phyloP scores from a whole-genome alignment of 2,329 filamentous ascomycete species.

The Chaetomium globosum region DNA sequence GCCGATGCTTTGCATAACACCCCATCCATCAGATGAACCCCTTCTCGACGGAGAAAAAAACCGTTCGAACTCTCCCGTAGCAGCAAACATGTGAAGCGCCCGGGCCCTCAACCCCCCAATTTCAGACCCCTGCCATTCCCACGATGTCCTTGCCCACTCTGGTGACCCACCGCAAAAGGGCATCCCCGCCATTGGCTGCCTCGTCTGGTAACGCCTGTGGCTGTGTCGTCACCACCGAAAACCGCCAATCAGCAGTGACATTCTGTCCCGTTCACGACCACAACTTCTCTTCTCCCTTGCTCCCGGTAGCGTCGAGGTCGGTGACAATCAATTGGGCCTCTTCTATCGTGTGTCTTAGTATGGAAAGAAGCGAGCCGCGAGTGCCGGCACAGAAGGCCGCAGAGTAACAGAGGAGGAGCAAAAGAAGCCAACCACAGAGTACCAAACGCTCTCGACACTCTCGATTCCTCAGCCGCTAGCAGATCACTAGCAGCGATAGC shows the following conservation, averaged over 20 bases:
- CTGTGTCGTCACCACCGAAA: constrained; percentile 8
- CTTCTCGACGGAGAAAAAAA: not conserved
- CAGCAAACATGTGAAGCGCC: not conserved
- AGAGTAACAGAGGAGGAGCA: constrained; percentile 8
- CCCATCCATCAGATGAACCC: not conserved
- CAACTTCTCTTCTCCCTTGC: not conserved
- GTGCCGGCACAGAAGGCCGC: constrained; percentile 28
- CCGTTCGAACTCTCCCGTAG: not conserved
- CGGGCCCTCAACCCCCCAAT: not conserved
- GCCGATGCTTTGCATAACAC: too few relatives aligned
- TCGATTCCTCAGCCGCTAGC: constrained; percentile 2
- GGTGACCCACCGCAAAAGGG: constrained; percentile 4
- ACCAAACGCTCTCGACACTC: not conserved
- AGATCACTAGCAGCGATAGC: not conserved
- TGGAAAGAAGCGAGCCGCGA: constrained; percentile 27
- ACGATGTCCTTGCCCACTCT: constrained; percentile 10
- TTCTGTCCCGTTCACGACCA: constrained; percentile 3
- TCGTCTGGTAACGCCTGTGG: not conserved
- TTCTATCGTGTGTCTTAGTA: constrained; percentile 22
- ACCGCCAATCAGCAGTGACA: constrained; percentile 3
- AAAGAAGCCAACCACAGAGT: not conserved
- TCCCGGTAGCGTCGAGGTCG: not conserved
- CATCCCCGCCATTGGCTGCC: constrained; percentile 21
- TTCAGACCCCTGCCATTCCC: constrained; percentile 4
- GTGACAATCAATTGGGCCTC: constrained; percentile 13